Conservation (phyloP, 2,329 filamentous ascomycete species). For the Chaetomiaceae sp. region DNA sequence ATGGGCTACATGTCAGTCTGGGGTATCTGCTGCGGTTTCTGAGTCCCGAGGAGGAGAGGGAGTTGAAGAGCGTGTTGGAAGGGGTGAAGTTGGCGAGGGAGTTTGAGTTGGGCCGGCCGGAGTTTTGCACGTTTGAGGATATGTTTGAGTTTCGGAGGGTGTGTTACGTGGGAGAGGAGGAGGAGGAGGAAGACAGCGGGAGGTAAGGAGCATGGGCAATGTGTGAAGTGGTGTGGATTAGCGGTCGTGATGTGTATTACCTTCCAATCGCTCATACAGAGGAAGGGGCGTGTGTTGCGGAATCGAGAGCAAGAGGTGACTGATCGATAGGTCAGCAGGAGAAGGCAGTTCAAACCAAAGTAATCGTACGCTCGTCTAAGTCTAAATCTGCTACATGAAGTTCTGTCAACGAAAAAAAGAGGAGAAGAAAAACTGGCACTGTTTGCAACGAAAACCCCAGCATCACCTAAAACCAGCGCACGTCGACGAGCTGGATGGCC, state of each 20-base stretch:
- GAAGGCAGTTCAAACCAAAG: no score
- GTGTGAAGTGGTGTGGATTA: not conserved
- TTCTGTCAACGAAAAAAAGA: no score
- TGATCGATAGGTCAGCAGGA: no score
- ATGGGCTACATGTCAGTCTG: conserved; percentile 24
- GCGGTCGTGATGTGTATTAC: no score
- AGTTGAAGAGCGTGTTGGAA: conserved; percentile 14
- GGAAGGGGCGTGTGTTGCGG: no score
- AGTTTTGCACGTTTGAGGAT: conserved; percentile 25
- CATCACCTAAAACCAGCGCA: conserved; percentile 2
- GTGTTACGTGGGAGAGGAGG: not conserved
- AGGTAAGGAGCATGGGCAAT: not conserved
- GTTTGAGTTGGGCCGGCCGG: conserved; percentile 21
- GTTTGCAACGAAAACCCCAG: no score
- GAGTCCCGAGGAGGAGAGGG: conserved; percentile 14
- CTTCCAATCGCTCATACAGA: no score
- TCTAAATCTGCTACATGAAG: no score
- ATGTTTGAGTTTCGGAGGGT: conserved; percentile 21
- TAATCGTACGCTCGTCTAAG: no score
- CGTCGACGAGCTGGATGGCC: conserved; percentile 13
- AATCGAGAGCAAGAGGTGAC: no score
- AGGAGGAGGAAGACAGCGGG: not conserved
- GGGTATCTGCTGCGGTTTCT: conserved; percentile 22
- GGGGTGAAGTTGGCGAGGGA: conserved; percentile 13
- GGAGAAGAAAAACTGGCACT: no score